Base-by-base conservation (phyloP, 179 eudicot species). In the Corrigiola litoralis region DNA sequence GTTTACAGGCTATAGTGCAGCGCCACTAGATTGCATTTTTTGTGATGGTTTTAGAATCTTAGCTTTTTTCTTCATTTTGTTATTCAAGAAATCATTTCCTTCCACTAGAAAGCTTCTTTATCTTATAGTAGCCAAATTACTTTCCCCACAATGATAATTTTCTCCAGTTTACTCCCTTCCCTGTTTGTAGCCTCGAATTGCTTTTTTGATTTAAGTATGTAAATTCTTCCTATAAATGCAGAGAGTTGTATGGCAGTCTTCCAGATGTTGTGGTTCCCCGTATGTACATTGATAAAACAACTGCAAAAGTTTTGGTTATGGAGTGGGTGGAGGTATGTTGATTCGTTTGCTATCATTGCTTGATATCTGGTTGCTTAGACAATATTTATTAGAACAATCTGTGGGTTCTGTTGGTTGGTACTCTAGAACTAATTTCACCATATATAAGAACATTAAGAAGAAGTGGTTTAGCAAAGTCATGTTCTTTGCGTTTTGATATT, bases 241-340 rank as follows among this genome's bases (percentile, higher is more conserved):
- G 98, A 67, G 78, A 89, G 75, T 75, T 92, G 74, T 92, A 92
- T 75, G 98, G 97, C 1, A 63, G 77, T 73, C 81, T 92, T 72
- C 58, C 83, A 73, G 98, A 92, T 84, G 98, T 92, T 37, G 61
- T 87, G 63, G 91, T 92, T 80, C 98, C 98, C 27, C 77, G 72
- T 62, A 87, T 92, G 92, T 84, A 81, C 79, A 49, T 75, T 63
- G 91, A 81, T 58, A 81, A 68, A 77, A 87, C 97, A 63, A 87
- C 92, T 66, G 75, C 83, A 51, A 87, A 69, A 78, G 84, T 92
- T 68, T 84, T 92, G 7, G 73, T 75, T 58, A 92, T 92, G 98
- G 84, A 92, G 65, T 92, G 98, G 98, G 72, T 92, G 49, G 97
- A 92, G 97, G 98, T 90, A 72, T 12, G 20, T 69, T 34, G 41